Base-by-base conservation (phyloP, 2,329 filamentous ascomycete species). In the Penicillium oxalicum region DNA sequence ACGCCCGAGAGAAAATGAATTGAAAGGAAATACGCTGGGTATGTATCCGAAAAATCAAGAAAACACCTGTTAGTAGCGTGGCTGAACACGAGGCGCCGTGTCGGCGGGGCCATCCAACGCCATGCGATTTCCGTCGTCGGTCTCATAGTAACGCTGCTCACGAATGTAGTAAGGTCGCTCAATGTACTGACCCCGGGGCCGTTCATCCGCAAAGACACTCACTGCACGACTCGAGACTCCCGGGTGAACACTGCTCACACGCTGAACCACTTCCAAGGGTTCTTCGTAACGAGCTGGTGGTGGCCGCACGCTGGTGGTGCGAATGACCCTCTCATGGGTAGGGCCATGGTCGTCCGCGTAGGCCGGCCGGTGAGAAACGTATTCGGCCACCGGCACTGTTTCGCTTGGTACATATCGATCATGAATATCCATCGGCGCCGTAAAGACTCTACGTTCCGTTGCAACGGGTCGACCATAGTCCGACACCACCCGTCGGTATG, bases 331-430 rank as follows among this genome's bases (percentile, higher is more conserved):
- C 48, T 83, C 80, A 33, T 76, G 71, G 3, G 77, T 70, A 75
- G 79, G 34, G 75, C 79, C 53, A 69, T 84, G 79, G 61, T 91
- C 87, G 58, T 90, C 89, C 38, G 84, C 68, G 45, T 73, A 74
- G 6, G 68, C 59, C 25, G 63, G 53, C 35, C 60, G 69, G 12
- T 65, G 65, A 29, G 62, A 53, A 27, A 67, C 51, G 48, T 73
- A 74, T 40, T 74, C 71, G 39, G 68, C 57, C 12, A 74, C 59
- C 52, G 70, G 68, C 9, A 72, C 70, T 52, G 70, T 73, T 48
- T 61, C 62, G 45, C 65, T 64, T 47, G 70, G 69, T 28, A 65
- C 58, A 39, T 63, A 61, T 27, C 66, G 56, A 35, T 66, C 65
- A 36, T 65, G 60, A n/a, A 67, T 64, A 12, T 67, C 64, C 32